Percentiles rank a stretch among this genome's conserved stretches.
Conservation (phyloP, 805 yeast species). For the Priceomyces castillae region DNA sequence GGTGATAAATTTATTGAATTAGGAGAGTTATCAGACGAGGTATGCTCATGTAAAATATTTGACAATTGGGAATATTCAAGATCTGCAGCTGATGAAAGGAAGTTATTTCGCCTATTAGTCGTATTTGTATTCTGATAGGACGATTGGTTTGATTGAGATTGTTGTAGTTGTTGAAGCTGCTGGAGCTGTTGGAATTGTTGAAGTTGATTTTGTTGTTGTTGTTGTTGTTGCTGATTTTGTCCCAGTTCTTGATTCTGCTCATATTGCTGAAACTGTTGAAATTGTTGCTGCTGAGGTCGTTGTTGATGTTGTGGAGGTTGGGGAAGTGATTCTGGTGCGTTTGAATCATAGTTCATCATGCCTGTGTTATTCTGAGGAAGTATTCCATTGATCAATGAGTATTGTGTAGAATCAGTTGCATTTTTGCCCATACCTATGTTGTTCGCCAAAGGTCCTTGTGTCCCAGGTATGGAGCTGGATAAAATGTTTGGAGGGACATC, state of each 20-base stretch:
- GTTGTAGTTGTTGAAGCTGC: conserved; percentile 3
- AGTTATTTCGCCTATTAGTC: conserved; percentile 36
- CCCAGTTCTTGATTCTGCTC: not conserved
- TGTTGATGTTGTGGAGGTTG: not conserved
- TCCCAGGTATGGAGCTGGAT: not conserved
- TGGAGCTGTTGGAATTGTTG: not conserved
- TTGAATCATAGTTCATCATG: conserved; percentile 2
- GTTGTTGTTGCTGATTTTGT: conserved; percentile 1
- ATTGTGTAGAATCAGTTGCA: not conserved
- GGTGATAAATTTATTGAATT: conserved; percentile 34
- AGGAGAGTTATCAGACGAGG: conserved; percentile 40
- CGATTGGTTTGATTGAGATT: not conserved
- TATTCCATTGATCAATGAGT: not conserved
- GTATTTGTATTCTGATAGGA: not conserved
- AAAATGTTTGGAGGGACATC: conserved; percentile 47
- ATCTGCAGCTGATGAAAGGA: conserved; percentile 69
- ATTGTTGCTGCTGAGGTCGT: not conserved
- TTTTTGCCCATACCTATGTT: not conserved
- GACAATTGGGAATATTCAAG: conserved; percentile 70
- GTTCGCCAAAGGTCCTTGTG: not conserved
- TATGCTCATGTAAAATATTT: conserved; percentile 45
- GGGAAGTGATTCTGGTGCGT: not conserved
- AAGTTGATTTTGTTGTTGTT: not conserved
- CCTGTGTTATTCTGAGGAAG: not conserved
- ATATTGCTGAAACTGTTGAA: conserved; percentile 4